Evolutionary conservation across 2,329 filamentous ascomycete genomes (phyloP), one percentile per base, ranked within the genome.

Genomic region (Aspergillus ustus): DNA sequence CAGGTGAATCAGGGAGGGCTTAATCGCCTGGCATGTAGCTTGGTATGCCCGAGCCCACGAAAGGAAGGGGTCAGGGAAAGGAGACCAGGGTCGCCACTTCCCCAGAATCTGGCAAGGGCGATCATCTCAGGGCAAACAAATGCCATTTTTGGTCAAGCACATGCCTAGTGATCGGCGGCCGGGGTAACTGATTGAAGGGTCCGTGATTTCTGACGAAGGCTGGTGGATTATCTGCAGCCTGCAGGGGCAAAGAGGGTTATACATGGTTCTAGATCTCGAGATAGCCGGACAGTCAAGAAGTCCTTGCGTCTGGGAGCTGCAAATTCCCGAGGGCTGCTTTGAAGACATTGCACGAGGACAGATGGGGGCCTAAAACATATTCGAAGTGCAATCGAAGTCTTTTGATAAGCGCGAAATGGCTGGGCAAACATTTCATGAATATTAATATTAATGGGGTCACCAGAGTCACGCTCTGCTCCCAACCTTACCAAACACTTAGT

Each of bases 131-230:
- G 31, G 57, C 40, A 49, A 60, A 51, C 44, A 25, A 19, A 60
- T 25, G 50, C 29, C 45, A 55, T 60, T 15, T n/a, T 44, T 34
- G 19, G 29, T 45, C 37, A 49, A 57, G 48, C 48, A 40, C 40
- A 52, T 40, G n/a, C 53, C 59, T 57, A 53, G 31, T 31, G 49
- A 61, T 61, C 59, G 43, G 40, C 8, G 29, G 31, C 28, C 52
- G 40, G 43, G 51, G 8, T 17, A 11, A 17, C 43, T 15, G 22
- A 20, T 43, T 46, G 15, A 28, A 53, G 43, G 25, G 13, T 19
- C 34, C 15, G 15, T 40, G 8, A 2, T 37, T 2, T 3, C 22
- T 4, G 22, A 25, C 4, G 34, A 37, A 15, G 7, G 15, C 34
- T 37, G 34, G 29, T 51, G 40, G 22, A 31, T 45, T 53, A 40